These are phyloP conservation scores for Fusarium penzigii DNA, from an alignment of 2,329 filamentous ascomycete species.

Conservation along the genomic window DNA sequence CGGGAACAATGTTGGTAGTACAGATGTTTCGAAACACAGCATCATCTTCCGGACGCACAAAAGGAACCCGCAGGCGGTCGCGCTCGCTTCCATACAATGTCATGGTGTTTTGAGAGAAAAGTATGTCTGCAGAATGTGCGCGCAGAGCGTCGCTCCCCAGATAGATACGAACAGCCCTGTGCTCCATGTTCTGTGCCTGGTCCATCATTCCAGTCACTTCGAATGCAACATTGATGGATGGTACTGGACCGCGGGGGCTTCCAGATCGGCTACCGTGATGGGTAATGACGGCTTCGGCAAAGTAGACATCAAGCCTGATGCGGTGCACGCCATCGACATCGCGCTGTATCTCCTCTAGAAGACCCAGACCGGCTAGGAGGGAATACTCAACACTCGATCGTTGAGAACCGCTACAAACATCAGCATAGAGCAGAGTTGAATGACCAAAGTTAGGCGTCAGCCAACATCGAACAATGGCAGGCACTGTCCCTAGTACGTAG, in stretches of 20 bases:
- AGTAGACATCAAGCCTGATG: constrained; percentile 79
- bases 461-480: constrained; percentile 95
- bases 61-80: constrained; percentile 84
- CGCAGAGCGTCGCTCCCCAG: constrained; percentile 87
- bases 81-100: constrained; percentile 83
- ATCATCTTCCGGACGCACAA: constrained; percentile 90
- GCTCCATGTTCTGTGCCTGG: constrained; percentile 41
- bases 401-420: constrained; percentile 88
- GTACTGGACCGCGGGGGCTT: constrained; percentile 71
- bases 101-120: constrained; percentile 91
- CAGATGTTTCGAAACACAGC: constrained; percentile 74
- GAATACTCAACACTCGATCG: constrained; percentile 78
- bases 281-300: constrained; percentile 85
- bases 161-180: constrained; percentile 76
- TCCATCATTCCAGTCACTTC: constrained; percentile 64
- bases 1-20: constrained; percentile 58
- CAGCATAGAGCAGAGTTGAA: constrained; percentile 84
- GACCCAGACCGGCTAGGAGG: constrained; percentile 72
- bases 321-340: constrained; percentile 66
- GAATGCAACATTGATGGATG: constrained; percentile 78
- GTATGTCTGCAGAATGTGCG: constrained; percentile 82
- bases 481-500: constrained; percentile 83
- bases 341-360: constrained; percentile 66
- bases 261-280: constrained; percentile 71
- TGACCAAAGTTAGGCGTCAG: constrained; percentile 88